Evolutionary conservation across 1,284 basidiomycete genomes (phyloP), one percentile per base, ranked within the genome.

Genomic region (Golubevia pallescens): DNA sequence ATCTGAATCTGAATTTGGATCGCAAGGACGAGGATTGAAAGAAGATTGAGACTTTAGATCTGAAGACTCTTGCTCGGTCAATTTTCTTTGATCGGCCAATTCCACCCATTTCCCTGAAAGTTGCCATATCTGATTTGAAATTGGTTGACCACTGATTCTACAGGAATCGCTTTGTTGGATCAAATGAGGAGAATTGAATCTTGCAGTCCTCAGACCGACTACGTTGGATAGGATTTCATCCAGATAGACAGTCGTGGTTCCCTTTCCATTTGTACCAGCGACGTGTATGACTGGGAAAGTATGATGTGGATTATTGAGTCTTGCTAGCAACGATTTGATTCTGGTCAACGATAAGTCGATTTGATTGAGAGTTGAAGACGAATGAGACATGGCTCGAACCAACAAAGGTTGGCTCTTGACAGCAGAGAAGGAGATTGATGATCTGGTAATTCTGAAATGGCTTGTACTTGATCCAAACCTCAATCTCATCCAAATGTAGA

Each of bases 211-310:
- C 60, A 92, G 76, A 0, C 88, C 87, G 51, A 78, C 67, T 0
- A 73, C 71, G 52, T 73, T 67, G 0, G 91, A 89, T 14, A 98
- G 87, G 70, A 94, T 91, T 19, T 92, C 92, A 2, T 93, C 90
- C 13, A 97, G 87, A 61, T 95, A 88, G 1, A 92, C 91, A 6
- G 93, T 92, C 8, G 95, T 93, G 67, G 92, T 95, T 28, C 97
- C 97, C 86, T 99, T 99, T 32, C 96, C 96, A 86, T 99, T 99
- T 0, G 97, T 99, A 0, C 97, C 96, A 2, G 94, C 92, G 61
- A 99, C 89, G 81, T 99, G 97, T 51, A 95, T 89, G 1, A 95
- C 93, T 0, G 95, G 95, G 1, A 93, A 90, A 0, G 87, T 89
- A 77, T 92, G 91, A 0, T 89, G 87, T 0, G 90, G 91, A 2